Conservation (phyloP, 31 red algal species). For the Bonnemaisonia californica region DNA sequence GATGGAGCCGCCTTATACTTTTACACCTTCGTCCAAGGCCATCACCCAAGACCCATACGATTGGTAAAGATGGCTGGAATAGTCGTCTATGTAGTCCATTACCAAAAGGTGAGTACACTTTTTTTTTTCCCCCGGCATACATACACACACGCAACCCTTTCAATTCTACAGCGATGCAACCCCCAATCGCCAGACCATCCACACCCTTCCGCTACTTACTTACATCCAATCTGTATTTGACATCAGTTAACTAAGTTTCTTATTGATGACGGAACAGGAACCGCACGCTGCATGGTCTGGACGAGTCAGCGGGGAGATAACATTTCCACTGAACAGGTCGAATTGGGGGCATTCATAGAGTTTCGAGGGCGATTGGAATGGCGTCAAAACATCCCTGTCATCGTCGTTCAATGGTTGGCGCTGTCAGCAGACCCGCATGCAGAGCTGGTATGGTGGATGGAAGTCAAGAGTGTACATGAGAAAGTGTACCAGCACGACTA, state of each 20-base stretch:
- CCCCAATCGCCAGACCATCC: background rate
- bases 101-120: constrained; percentile 49
- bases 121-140: background rate
- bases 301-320: background rate
- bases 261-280: constrained; percentile 56
- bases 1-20: constrained; percentile 28
- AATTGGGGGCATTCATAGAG: constrained; percentile 41
- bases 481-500: constrained; percentile 37
- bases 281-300: constrained; percentile 49
- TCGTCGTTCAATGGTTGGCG: constrained; percentile 21
- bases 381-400: constrained; percentile 24
- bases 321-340: background rate
- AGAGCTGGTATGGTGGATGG: constrained; percentile 65
- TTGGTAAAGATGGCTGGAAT: constrained; percentile 45
- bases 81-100: constrained; percentile 41
- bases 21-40: constrained; percentile 21
- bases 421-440: constrained; percentile 23
- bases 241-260: constrained; percentile 54
- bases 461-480: constrained; percentile 28
- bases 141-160: background rate
- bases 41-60: constrained; percentile 43
- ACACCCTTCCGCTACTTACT: too few relatives aligned
- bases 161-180: too few relatives aligned
- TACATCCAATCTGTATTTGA: too few relatives aligned
- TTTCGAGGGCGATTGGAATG: constrained; percentile 48